These are phyloP conservation scores for Echites panduratus DNA, from an alignment of 257 asterid species.

Conservation along the genomic window DNA sequence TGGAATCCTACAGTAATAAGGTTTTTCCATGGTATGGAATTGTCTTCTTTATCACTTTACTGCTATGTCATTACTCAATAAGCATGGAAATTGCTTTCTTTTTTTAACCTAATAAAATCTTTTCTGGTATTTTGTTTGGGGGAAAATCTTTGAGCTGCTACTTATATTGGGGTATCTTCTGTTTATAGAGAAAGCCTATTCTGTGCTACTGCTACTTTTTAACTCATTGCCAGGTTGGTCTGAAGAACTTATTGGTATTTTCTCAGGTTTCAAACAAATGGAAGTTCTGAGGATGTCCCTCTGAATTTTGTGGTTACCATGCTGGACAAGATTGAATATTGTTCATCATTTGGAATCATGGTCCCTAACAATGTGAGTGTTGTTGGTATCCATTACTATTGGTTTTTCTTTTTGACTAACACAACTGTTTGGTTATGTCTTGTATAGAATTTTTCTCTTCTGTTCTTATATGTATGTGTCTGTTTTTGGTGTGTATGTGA, in stretches of 20 bases:
- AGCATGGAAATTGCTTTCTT: background rate
- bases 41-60: background rate
- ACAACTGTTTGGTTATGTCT: background rate
- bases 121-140: background rate
- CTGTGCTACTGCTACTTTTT: constrained; percentile 8
- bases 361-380: constrained; percentile 39
- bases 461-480: background rate
- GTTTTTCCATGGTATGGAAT: constrained; percentile 75
- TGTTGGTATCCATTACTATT: constrained; percentile 12
- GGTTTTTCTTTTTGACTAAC: background rate
- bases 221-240: constrained; percentile 15
- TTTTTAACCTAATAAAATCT: background rate
- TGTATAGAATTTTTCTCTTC: background rate
- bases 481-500: background rate
- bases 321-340: constrained; percentile 55
- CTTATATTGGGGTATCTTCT: background rate
- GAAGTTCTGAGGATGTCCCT: constrained; percentile 65
- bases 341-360: constrained; percentile 26
- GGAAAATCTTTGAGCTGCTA: background rate
- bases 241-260: constrained; percentile 21
- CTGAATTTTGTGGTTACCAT: constrained; percentile 49
- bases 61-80: background rate
- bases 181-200: background rate
- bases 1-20: constrained; percentile 62
- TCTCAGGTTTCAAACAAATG: constrained; percentile 54